Conservation (phyloP, 441 rosid species). For the Populus hybrid region DNA sequence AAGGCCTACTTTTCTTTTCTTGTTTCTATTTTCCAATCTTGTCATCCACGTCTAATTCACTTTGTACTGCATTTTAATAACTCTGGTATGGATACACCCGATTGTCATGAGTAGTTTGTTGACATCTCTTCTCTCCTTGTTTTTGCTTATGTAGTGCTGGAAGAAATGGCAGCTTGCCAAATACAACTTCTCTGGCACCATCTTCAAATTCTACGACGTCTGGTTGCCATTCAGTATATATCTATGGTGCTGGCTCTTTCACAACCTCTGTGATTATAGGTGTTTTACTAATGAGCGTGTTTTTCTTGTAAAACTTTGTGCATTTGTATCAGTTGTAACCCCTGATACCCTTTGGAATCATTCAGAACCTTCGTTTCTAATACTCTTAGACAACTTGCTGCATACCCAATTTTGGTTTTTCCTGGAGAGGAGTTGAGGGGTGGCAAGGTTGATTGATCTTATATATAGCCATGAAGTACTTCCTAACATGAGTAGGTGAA, state of each 20-base stretch:
- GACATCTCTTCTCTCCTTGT: slow-evolving; percentile 9
- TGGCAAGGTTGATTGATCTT: slow-evolving; percentile 29
- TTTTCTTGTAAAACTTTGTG: slow-evolving; percentile 62
- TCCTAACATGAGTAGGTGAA: slow-evolving; percentile 19
- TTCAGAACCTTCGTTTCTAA: slow-evolving; percentile 13
- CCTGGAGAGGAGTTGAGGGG: slow-evolving; percentile 34
- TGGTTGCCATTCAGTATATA: slow-evolving; percentile 36
- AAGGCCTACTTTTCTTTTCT: not conserved
- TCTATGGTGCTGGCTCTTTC: slow-evolving; percentile 29
- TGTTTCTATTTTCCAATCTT: not conserved
- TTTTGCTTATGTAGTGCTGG: slow-evolving; percentile 47
- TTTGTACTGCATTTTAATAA: not conserved
- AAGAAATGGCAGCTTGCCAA: slow-evolving; percentile 63
- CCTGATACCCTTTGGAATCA: slow-evolving; percentile 10
- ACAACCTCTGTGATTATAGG: slow-evolving; percentile 49
- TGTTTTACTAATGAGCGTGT: slow-evolving; percentile 32
- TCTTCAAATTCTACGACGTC: slow-evolving; percentile 72
- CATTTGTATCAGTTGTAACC: too few species aligned
- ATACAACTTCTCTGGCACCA: slow-evolving; percentile 67
- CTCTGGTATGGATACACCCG: not conserved
- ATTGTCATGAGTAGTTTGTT: slow-evolving; percentile 12
- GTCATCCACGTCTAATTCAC: too few species aligned
- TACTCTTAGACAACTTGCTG: slow-evolving; percentile 24
- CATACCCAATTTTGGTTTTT: slow-evolving; percentile 66
- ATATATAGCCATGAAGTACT: slow-evolving; percentile 20